Evolutionary conservation across 2,329 filamentous ascomycete species (phyloP).

Genomic region (Aureobasidium lini): DNA sequence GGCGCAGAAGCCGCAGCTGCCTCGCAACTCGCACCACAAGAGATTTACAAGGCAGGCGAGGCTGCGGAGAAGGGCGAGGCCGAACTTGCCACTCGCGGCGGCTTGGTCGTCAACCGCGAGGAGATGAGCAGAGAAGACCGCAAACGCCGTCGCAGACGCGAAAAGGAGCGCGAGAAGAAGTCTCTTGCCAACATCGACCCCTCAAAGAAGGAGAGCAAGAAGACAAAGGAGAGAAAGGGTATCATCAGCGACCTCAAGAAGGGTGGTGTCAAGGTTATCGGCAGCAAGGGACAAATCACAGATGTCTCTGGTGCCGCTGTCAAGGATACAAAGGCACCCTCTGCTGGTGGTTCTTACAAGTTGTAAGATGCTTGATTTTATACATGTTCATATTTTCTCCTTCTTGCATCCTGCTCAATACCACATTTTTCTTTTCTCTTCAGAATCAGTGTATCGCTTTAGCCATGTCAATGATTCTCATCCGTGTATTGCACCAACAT

Average conservation of each 20-base stretch:
- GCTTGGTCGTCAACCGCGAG: constrained; percentile 68
- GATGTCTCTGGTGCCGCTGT: constrained; percentile 78
- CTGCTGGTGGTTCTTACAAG: constrained; percentile 17
- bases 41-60: constrained; percentile 79
- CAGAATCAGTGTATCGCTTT: background rate
- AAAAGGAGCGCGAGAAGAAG: constrained; percentile 79
- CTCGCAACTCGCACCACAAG: constrained; percentile 83
- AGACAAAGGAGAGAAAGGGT: constrained; percentile 49
- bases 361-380: constrained; percentile 10
- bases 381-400: background rate
- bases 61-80: constrained; percentile 48
- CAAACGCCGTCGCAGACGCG: constrained; percentile 55
- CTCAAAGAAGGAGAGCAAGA: constrained; percentile 48
- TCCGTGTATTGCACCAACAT: too few species aligned
- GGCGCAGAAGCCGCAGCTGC: constrained; percentile 62
- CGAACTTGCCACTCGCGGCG: constrained; percentile 60
- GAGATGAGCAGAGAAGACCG: constrained; percentile 89
- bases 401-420: background rate
- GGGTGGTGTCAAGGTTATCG: constrained; percentile 86
- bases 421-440: background rate
- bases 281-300: constrained; percentile 76
- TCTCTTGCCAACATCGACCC: constrained; percentile 43
- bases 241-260: constrained; percentile 65
- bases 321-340: constrained; percentile 19
- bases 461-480: background rate